phyloP scores from a whole-genome alignment of 2,329 filamentous ascomycete genomes.

The Pseudogymnoascus sp. region DNA sequence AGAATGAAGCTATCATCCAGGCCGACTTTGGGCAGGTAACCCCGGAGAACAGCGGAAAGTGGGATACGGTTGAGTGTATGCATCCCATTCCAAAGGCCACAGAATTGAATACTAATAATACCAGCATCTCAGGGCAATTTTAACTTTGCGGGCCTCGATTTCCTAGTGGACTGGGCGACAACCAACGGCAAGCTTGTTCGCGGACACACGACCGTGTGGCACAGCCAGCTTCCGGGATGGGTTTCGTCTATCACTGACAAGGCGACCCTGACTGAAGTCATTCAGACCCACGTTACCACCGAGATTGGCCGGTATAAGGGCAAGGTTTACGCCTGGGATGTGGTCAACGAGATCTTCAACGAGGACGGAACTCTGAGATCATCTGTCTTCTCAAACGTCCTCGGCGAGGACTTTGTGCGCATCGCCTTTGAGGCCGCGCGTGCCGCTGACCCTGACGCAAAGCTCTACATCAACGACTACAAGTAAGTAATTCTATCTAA shows the following conservation, averaged over 20 bases:
- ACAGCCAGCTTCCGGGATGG: constrained; percentile 52
- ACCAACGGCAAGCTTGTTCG: constrained; percentile 51
- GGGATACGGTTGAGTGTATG: constrained; percentile 46
- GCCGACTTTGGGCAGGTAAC: constrained; percentile 58
- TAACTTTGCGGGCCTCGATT: constrained; percentile 50
- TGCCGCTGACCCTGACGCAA: constrained; percentile 56
- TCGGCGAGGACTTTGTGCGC: constrained; percentile 61
- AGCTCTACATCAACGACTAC: constrained; percentile 71
- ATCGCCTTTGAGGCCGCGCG: constrained; percentile 64
- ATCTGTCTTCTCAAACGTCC: constrained; percentile 58
- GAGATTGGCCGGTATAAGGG: constrained; percentile 54
- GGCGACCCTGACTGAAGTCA: constrained; percentile 44
- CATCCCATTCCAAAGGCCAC: neutral
- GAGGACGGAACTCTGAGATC: constrained; percentile 39
- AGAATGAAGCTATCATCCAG: constrained; percentile 50
- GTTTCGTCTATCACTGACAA: constrained; percentile 49
- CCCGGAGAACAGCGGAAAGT: constrained; percentile 65
- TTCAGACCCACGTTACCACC: constrained; percentile 52
- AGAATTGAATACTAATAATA: constrained; percentile 2
- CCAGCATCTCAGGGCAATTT: constrained; percentile 39
- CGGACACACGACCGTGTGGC: constrained; percentile 61
- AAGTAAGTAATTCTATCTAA: constrained; percentile 33
- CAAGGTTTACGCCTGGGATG: constrained; percentile 56
- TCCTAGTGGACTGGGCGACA: constrained; percentile 50
- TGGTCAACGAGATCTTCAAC: constrained; percentile 58